phyloP scores from a whole-genome alignment of 2,329 filamentous ascomycete species.

The Diaporthe longicolla region DNA sequence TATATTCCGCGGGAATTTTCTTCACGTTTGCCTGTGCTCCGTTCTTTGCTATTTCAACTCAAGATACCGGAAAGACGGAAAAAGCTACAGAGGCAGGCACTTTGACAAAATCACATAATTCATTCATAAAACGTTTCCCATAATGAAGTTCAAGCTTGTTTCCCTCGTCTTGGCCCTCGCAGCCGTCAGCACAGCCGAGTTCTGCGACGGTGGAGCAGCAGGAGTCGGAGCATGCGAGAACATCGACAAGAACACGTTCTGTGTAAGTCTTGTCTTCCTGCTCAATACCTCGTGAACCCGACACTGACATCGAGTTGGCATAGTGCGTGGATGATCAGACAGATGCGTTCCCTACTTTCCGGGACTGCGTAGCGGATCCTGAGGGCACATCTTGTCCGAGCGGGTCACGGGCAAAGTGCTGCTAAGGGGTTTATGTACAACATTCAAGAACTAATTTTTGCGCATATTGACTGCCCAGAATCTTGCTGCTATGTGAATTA shows the following conservation, averaged over 20 bases:
- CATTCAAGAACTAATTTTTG: background rate
- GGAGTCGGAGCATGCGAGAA: conserved; percentile 6
- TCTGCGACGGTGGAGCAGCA: background rate
- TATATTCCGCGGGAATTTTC: background rate
- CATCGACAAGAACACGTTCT: background rate
- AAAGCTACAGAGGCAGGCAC: too few relatives aligned
- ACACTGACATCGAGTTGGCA: background rate
- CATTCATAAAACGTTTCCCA: background rate
- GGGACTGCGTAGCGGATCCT: background rate
- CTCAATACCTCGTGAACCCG: too few relatives aligned
- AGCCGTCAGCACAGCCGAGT: conserved; percentile 6
- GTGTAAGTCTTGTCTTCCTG: background rate
- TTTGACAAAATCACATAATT: background rate
- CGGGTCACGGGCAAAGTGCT: background rate
- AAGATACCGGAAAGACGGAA: background rate
- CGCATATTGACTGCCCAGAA: too few relatives aligned
- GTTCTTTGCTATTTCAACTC: background rate
- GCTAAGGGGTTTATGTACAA: background rate
- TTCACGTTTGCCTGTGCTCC: fast-evolving
- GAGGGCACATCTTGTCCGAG: background rate
- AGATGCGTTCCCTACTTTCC: conserved; percentile 6
- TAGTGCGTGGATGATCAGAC: conserved; percentile 9
- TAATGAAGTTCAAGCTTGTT: background rate
- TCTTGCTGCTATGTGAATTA: too few relatives aligned
- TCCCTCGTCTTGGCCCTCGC: background rate